Evolutionary conservation across 768 basidiomycete species (phyloP).

Genomic region (Serendipita indica): DNA sequence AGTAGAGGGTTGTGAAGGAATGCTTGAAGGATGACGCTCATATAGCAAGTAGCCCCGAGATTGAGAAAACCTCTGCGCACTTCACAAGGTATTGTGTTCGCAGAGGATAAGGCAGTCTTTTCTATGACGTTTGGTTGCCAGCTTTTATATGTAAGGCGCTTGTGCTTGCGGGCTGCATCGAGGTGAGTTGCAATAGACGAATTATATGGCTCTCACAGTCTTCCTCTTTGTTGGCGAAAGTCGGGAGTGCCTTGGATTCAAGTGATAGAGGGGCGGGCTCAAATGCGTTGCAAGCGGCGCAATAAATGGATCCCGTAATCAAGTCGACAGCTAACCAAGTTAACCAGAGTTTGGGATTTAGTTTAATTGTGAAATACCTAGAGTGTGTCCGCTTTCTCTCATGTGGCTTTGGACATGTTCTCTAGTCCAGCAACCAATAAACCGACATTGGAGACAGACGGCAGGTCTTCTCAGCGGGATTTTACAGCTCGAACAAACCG

Average conservation of each 20-base stretch:
- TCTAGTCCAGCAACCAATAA: constrained; percentile 52
- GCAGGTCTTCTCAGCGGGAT: constrained; percentile 46
- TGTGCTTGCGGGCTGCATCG: background rate
- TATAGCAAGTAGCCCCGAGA: constrained; percentile 85
- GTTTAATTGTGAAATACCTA: constrained; percentile 19
- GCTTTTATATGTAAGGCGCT: background rate
- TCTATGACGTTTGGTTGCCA: background rate
- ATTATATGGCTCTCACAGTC: background rate
- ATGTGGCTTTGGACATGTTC: constrained; percentile 47
- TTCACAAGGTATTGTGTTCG: constrained; percentile 19
- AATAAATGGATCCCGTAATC: background rate
- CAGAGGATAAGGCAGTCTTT: background rate
- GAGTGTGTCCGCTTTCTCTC: constrained; percentile 39
- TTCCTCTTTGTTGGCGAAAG: background rate
- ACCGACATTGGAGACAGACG: constrained; percentile 58
- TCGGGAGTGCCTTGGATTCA: background rate
- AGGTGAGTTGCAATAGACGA: background rate
- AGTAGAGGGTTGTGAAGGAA: constrained; percentile 83
- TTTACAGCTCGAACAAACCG: constrained; percentile 48
- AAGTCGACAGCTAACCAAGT: background rate
- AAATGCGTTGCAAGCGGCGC: background rate
- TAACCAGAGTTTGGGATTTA: background rate
- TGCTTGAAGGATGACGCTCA: constrained; percentile 81
- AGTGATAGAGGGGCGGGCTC: background rate
- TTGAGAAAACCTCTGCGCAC: constrained; percentile 77